Evolutionary conservation across 805 yeast species (phyloP), one percentile per base, ranked within the genome.

Genomic region (Yarrowia sp.): DNA sequence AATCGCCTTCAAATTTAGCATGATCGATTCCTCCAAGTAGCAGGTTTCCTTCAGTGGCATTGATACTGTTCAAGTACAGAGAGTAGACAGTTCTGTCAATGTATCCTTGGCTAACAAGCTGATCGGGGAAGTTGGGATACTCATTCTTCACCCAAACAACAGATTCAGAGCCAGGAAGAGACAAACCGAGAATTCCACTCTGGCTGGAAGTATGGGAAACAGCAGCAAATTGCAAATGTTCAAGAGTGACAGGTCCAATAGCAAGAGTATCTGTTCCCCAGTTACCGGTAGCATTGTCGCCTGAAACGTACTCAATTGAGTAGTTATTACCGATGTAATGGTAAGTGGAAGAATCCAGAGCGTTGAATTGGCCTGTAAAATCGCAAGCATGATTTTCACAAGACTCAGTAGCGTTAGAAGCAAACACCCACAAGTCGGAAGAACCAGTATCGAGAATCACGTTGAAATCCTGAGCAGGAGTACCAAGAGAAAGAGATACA

Each of bases 381-480:
- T 31, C 48, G 10, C 33, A 28, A n/a, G 41, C 42, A n/a, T 48
- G 39, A 39, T 47, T 28, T 7, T 22, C 65, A 17, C 55, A 51
- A 8, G 45, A 13, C 38, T 38, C 31, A 8, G 65, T n/a, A 10
- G 28, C 61, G 10, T 48, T 33, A 3, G 65, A 61, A 8, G 69
- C 36, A 53, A 66, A 77, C 36, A 86, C 83, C 88, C 89, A 86
- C 48, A 86, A 72, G 72, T 87, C 91, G 0, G 88, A 81, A 0
- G 90, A 86, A 1, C 91, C 92, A 1, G 91, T 87, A 70, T 87
- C 92, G 15, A 87, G 72, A 51, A 85, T 73, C 7, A 86, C 83
- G 3, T 77, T 77, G 4, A 87, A 76, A 8, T 77, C 72, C 70
- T 86, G 86, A 0, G 78, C 70, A 1, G 86, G 81, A 0, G 90